Base-by-base conservation (phyloP, 2,329 filamentous ascomycete genomes). In the Arthrinium puccinioides region DNA sequence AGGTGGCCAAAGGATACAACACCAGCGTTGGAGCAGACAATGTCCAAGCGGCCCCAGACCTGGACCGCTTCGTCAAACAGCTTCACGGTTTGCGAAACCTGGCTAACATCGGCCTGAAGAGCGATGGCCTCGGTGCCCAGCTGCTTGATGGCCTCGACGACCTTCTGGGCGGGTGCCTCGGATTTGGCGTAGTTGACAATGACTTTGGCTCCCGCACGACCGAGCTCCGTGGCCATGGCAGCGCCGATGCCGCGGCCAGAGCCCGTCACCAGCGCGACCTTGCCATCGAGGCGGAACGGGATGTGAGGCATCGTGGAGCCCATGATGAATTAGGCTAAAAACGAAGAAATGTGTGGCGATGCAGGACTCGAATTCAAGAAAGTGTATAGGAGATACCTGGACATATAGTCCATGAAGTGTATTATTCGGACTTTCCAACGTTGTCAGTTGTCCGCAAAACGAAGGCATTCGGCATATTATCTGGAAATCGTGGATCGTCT, bases 11-110 rank as follows among this genome's bases (percentile, higher is more conserved):
- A 84, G 30, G 67, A 73, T 53, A 83, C 79, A 36, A 80, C 78
- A 31, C 80, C 80, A 30, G 74, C 77, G 69, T 84, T 84, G 55
- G 75, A 82, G 68, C 74, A 76, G 52, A 81, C 80, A 48, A 85
- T 81, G 62, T 84, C 69, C 52, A 85, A 69, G 57, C 76, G 71
- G 58, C 80, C 80, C 53, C 78, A 86, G 58, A 74, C 66, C 48
- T 66, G 63, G 44, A 79, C 66, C 36, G 79, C 79, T 52, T 81
- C 60, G 40, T 74, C 68, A 64, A 86, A 83, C 48, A 86, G 64
- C 41, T 61, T 59, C 36, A 71, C 67, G 46, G 79, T 85, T 60
- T 85, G 67, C 40, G 70, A 57, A 30, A 82, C 72, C 42, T 82
- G 23, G 6, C 47, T 36, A 6, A 62, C 54, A 39, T 62, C 54